Base-by-base conservation (phyloP, 2,329 filamentous ascomycete species). In the Amauroascus niger region DNA sequence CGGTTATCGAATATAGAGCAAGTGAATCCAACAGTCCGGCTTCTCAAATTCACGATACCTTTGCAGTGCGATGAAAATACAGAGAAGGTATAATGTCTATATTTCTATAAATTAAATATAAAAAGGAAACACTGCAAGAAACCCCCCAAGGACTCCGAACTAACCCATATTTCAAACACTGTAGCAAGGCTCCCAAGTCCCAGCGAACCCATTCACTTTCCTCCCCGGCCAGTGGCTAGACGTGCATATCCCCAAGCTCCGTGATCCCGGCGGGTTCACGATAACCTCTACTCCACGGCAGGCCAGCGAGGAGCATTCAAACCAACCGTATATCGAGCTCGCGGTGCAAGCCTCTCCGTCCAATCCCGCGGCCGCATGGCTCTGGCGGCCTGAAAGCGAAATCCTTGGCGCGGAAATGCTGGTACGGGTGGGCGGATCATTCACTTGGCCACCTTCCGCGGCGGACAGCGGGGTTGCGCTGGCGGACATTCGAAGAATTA, bases 141-240 rank as follows among this genome's bases (percentile, higher is more conserved):
- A 14, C n/a, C 26, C 11, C 14, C n/a, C 18, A 35, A 24, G 9
- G 26, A 9, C 26, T 30, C 26, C 13, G 13, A 43, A 41, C 33
- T 32, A 44, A 51, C 8, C 24, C 35, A 44, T 33, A 47, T 30
- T 18, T 35, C 33, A 9, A 39, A 18, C 13, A 39, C n/a, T 16
- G 3, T 39, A 39, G 35, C 22, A 44, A 20, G 39, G 16, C 6
- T 30, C 32, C 13, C 6, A 6, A 30, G 13, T 35, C 18, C 16
- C 45, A 22, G 2, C 6, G 7, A 35, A 35, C 13, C 57, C 63
- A 55, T 64, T 70, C 41, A 67, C 86, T 77, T 94, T 93, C 69
- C 76, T 82, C 5, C 81, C 89, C 4, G 89, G 89, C 52, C 89
- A 95, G 74, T 95, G 88, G 87, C 77, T 95, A 53, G 89, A 95